Evolutionary conservation across 1,284 basidiomycete genomes (phyloP).

Genomic region (Trichosporon ovoides): DNA sequence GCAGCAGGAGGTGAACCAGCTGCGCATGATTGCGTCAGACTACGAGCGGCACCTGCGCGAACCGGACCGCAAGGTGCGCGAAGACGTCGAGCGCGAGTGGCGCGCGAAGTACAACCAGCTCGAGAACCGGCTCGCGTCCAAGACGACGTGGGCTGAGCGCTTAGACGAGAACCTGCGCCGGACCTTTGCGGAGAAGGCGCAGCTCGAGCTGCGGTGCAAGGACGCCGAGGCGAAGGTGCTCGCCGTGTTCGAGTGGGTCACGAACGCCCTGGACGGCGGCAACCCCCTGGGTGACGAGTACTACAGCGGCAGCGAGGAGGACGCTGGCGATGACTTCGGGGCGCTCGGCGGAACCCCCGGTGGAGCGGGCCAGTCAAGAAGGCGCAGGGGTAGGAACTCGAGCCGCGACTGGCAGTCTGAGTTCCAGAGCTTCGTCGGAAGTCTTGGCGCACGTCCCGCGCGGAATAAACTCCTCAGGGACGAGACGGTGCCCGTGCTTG

Average conservation of each 20-base stretch:
- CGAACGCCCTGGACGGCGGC: slow-evolving; percentile 22
- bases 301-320: neutral
- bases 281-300: neutral
- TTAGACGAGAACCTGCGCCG: slow-evolving; percentile 42
- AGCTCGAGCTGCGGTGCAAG: slow-evolving; percentile 28
- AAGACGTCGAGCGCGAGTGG: slow-evolving; percentile 79
- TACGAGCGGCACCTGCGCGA: slow-evolving; percentile 57
- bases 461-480: slow-evolving; percentile 10
- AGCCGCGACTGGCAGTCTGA: slow-evolving; percentile 12
- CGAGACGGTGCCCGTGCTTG: slow-evolving; percentile 14
- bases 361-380: slow-evolving; percentile 7
- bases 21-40: slow-evolving; percentile 45
- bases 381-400: slow-evolving; percentile 10
- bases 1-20: slow-evolving; percentile 40
- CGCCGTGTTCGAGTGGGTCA: slow-evolving; percentile 44
- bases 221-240: slow-evolving; percentile 41
- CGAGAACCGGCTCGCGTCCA: slow-evolving; percentile 54
- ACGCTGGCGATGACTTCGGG: slow-evolving; percentile 15
- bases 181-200: slow-evolving; percentile 35
- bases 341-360: slow-evolving; percentile 4
- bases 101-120: slow-evolving; percentile 59
- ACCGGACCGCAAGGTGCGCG: slow-evolving; percentile 63
- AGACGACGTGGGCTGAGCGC: slow-evolving; percentile 42
- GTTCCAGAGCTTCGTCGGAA: slow-evolving; percentile 15
- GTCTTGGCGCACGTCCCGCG: slow-evolving; percentile 7